Percentiles rank a stretch among this genome's conserved stretches.
These are phyloP conservation scores for Phytophthora brassicae DNA, from an alignment of 352 stramenopile species.

Conservation along the genomic window DNA sequence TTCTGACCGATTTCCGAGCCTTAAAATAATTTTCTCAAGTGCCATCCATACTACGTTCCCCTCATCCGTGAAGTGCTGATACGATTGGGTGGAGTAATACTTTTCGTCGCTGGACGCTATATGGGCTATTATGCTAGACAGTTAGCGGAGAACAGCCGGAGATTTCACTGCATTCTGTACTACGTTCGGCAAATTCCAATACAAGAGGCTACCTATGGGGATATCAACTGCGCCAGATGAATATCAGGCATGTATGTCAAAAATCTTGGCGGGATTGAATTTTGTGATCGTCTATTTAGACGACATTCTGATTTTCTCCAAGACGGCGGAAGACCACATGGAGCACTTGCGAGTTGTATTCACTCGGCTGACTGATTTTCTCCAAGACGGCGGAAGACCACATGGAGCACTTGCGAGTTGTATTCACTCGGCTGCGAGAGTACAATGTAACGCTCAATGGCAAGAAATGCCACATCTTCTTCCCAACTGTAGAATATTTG, in stretches of 20 bases:
- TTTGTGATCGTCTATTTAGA: slow-evolving; percentile 3
- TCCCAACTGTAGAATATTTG: not conserved
- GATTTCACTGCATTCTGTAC: slow-evolving; percentile 1
- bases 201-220: slow-evolving; percentile 4
- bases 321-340: slow-evolving; percentile 1
- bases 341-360: not conserved
- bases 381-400: not conserved
- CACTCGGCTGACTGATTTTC: not conserved
- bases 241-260: slow-evolving; percentile 9
- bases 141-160: not conserved
- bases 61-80: slow-evolving; percentile 1
- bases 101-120: slow-evolving; percentile 13
- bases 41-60: not conserved
- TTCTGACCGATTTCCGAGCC: slow-evolving; percentile 6
- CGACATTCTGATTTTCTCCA: not conserved
- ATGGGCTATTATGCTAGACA: slow-evolving; percentile 13
- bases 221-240: slow-evolving; percentile 1
- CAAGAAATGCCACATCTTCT: slow-evolving; percentile 11
- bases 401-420: not conserved
- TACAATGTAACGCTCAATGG: slow-evolving; percentile 11
- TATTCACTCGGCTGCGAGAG: not conserved
- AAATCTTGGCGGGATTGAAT: not conserved
- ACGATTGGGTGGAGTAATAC: slow-evolving; percentile 5
- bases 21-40: slow-evolving; percentile 13
- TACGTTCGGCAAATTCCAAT: not conserved